Percentiles rank a stretch among this genome's conserved stretches.
phyloP scores from a whole-genome alignment of 305 asterid genomes.

The Fraxinus greggii region DNA sequence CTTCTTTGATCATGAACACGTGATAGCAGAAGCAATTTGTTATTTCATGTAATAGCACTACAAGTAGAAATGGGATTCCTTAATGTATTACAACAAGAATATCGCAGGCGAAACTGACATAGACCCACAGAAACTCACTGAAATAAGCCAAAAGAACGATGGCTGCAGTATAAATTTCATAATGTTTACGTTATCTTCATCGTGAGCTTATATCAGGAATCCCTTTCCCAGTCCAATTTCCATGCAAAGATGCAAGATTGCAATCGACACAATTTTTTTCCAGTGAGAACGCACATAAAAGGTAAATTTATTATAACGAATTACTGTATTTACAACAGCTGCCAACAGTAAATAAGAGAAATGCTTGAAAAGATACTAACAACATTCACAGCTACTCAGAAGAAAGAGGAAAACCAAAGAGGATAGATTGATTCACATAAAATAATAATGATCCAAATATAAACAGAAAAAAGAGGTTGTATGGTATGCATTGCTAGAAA shows the following conservation, averaged over 20 bases:
- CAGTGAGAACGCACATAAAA: neutral
- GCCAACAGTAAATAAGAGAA: neutral
- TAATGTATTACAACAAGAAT: neutral
- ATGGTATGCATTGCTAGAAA: neutral
- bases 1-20: neutral
- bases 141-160: conserved; percentile 5
- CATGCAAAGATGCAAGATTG: neutral
- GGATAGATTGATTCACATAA: neutral
- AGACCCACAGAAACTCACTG: neutral
- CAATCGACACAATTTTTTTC: neutral
- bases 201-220: neutral
- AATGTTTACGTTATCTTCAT: neutral
- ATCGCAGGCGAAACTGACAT: neutral
- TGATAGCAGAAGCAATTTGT: neutral
- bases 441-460: neutral
- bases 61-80: neutral
- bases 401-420: neutral
- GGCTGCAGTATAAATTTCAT: neutral
- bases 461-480: neutral
- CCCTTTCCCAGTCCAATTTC: conserved; percentile 3
- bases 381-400: neutral
- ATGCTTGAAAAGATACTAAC: neutral
- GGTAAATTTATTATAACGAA: neutral
- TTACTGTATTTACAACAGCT: neutral
- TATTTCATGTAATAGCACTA: neutral